phyloP scores from a whole-genome alignment of 164 flowering plant species.

The Echeveria elegans region DNA sequence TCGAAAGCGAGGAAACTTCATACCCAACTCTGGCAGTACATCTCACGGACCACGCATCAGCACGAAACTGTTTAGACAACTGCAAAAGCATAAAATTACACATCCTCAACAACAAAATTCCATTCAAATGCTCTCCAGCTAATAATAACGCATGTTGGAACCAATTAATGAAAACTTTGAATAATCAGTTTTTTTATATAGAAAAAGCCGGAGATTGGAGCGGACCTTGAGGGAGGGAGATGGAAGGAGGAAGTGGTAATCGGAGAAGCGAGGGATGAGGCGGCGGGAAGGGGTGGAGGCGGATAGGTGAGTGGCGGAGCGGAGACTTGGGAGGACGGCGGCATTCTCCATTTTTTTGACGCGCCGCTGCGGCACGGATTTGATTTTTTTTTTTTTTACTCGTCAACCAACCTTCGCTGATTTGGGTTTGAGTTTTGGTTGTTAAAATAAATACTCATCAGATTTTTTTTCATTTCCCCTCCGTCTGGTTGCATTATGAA shows the following conservation, averaged over 20 bases:
- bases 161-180: not conserved
- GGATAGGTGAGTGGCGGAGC: not conserved
- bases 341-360: slow-evolving; percentile 3
- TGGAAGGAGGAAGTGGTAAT: not conserved
- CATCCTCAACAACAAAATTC: not conserved
- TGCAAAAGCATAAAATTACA: not conserved
- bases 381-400: not conserved
- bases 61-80: not conserved
- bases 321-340: not conserved
- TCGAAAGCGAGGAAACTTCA: not conserved
- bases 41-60: not conserved
- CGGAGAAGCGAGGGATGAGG: not conserved
- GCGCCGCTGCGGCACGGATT: not conserved
- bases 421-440: too few relatives aligned
- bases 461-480: too few relatives aligned
- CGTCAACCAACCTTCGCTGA: not conserved
- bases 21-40: not conserved
- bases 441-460: not conserved
- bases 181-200: not conserved
- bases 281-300: not conserved
- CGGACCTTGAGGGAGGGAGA: slow-evolving; percentile 1
- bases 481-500: too few relatives aligned
- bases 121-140: not conserved
- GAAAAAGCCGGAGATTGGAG: not conserved
- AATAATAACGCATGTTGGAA: not conserved